Evolutionary conservation across 768 basidiomycete genomes (phyloP).

Genomic region (Lepiota venenata): DNA sequence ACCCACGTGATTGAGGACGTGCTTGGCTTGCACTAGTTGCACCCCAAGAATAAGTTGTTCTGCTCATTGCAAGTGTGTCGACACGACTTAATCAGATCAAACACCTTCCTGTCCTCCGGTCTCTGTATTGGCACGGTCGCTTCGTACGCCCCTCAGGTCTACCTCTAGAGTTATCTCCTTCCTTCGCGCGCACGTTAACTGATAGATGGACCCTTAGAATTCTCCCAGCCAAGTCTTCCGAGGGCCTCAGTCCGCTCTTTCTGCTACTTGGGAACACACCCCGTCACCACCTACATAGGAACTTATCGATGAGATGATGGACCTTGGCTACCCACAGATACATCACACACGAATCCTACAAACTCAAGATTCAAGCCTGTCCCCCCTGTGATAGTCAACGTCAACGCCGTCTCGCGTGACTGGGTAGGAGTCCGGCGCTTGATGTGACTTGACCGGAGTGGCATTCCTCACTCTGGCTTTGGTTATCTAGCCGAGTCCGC

Average conservation of each 20-base stretch:
- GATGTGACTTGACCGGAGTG: too few relatives aligned
- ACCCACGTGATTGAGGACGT: too few relatives aligned
- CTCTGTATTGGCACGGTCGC: constrained; percentile 72
- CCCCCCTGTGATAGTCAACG: too few relatives aligned
- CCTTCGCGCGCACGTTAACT: background rate
- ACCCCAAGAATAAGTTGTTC: background rate
- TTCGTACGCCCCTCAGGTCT: constrained; percentile 83
- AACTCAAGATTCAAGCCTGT: too few relatives aligned
- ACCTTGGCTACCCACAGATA: too few relatives aligned
- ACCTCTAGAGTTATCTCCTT: background rate
- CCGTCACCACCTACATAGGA: too few relatives aligned
- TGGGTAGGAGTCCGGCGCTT: too few relatives aligned
- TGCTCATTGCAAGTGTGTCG: background rate
- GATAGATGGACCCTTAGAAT: constrained; percentile 46
- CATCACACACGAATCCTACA: too few relatives aligned
- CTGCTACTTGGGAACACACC: constrained; percentile 86
- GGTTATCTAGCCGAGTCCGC: too few relatives aligned
- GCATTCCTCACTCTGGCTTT: too few relatives aligned
- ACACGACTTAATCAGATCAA: constrained; percentile 15
- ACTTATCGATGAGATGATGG: too few relatives aligned
- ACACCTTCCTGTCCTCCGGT: constrained; percentile 57
- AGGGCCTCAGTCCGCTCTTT: constrained; percentile 92
- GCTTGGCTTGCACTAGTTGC: background rate
- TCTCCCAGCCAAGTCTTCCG: constrained; percentile 70
- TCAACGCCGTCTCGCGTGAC: too few relatives aligned